Evolutionary conservation across 306 rosid species (phyloP).

Genomic region (Fragaria nilgerrensis): DNA sequence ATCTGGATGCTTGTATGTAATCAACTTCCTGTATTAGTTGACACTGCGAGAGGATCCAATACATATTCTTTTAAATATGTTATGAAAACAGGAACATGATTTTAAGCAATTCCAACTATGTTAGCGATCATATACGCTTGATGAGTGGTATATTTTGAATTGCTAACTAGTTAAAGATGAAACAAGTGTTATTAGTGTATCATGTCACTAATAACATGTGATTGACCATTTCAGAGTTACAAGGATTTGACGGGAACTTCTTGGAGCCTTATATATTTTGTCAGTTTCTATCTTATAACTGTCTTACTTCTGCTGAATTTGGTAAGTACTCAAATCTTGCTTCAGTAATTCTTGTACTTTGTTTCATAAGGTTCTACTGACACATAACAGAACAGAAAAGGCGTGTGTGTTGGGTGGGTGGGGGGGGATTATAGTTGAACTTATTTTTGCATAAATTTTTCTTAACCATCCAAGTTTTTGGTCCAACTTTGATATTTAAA

Average conservation of each 20-base stretch:
- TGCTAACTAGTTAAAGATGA: conserved; percentile 4
- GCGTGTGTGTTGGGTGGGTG: neutral
- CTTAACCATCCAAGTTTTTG: too few relatives aligned
- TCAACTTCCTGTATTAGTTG: neutral
- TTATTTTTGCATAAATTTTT: neutral
- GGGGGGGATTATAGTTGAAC: neutral
- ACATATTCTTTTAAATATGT: neutral
- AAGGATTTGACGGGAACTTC: conserved; percentile 73
- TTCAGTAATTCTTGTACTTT: neutral
- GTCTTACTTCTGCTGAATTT: conserved; percentile 84
- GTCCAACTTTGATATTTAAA: neutral
- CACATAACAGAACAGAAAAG: neutral
- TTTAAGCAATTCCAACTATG: neutral
- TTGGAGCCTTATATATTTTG: conserved; percentile 67
- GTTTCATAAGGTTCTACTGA: neutral
- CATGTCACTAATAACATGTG: conserved; percentile 12
- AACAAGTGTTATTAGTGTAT: neutral
- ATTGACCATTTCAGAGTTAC: conserved; percentile 72
- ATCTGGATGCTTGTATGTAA: too few relatives aligned
- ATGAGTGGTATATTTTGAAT: neutral
- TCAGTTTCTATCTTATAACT: conserved; percentile 84
- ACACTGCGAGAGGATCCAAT: neutral
- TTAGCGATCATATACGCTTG: neutral
- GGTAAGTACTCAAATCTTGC: conserved; percentile 45
- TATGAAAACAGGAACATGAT: neutral